phyloP scores from a whole-genome alignment of 129 eudicot species.

The Mikania micrantha region DNA sequence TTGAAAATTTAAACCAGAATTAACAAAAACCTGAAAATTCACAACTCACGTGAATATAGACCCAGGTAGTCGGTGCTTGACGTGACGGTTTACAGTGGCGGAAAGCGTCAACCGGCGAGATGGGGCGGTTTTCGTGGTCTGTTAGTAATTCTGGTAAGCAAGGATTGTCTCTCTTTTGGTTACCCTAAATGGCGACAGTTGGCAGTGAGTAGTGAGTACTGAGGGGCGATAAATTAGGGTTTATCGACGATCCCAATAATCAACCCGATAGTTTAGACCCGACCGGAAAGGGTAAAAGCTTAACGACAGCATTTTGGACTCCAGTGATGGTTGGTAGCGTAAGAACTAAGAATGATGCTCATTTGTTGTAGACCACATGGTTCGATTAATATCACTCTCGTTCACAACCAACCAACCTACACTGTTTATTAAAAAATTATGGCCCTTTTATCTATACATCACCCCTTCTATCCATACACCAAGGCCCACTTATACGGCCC shows the following conservation, averaged over 20 bases:
- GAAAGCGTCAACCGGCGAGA: conserved; percentile 5
- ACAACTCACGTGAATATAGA: background rate
- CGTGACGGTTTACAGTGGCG: conserved; percentile 13
- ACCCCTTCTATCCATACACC: no score
- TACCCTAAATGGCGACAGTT: background rate
- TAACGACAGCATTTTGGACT: background rate
- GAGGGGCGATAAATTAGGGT: conserved; percentile 26
- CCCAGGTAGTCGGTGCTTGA: background rate
- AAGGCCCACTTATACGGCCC: no score
- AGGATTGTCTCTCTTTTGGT: background rate
- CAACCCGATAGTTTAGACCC: background rate
- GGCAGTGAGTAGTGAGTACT: no score
- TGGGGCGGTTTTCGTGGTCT: background rate
- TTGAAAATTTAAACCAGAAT: background rate
- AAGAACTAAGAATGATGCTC: background rate
- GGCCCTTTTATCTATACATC: no score
- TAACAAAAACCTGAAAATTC: background rate
- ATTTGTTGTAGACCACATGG: background rate
- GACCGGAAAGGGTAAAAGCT: background rate
- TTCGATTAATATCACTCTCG: background rate
- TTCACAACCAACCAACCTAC: no score
- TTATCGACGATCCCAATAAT: conserved; percentile 11
- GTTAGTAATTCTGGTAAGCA: background rate
- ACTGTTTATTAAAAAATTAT: no score
- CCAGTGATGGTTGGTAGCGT: background rate